Percentiles rank a stretch among this genome's conserved stretches.
phyloP scores from a whole-genome alignment of 371 early-diverging fungal species.

The Mortierella sp. region DNA sequence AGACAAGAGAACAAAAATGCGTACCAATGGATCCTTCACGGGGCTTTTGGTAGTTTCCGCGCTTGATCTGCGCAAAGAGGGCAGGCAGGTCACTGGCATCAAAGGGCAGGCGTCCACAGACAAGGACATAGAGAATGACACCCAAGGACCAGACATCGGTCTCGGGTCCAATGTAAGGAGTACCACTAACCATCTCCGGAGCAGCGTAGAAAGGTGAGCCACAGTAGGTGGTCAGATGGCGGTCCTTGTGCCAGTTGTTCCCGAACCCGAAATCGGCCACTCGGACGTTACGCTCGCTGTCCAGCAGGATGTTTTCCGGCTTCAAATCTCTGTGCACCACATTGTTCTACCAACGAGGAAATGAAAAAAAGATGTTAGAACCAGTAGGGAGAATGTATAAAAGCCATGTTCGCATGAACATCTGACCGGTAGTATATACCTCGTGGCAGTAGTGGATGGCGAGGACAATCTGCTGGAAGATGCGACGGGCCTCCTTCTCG shows the following conservation, averaged over 20 bases:
- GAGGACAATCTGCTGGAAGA: slow-evolving; percentile 96
- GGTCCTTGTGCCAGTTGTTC: slow-evolving; percentile 87
- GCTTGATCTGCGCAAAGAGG: slow-evolving; percentile 76
- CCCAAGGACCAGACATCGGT: slow-evolving; percentile 88
- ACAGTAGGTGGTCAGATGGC: slow-evolving; percentile 93
- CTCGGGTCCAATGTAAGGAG: slow-evolving; percentile 81
- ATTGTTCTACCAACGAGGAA: slow-evolving; percentile 19
- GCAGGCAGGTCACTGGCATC: slow-evolving; percentile 84
- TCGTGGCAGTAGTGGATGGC: slow-evolving; percentile 96
- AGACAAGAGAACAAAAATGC: background rate
- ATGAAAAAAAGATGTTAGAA: background rate
- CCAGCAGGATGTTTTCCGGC: slow-evolving; percentile 90
- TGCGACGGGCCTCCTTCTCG: slow-evolving; percentile 88
- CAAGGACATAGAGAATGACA: slow-evolving; percentile 80
- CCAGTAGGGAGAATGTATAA: background rate
- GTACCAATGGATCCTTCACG: slow-evolving; percentile 56
- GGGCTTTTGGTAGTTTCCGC: slow-evolving; percentile 69
- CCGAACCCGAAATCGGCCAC: slow-evolving; percentile 98
- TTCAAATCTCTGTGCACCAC: slow-evolving; percentile 90
- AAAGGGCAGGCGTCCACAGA: slow-evolving; percentile 85
- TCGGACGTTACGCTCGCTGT: slow-evolving; percentile 75
- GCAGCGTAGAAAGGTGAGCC: slow-evolving; percentile 95
- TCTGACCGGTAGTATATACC: background rate
- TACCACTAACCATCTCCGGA: slow-evolving; percentile 85
- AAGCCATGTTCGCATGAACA: background rate